Percentiles rank a stretch among this genome's conserved stretches.
phyloP scores from a whole-genome alignment of 108 stramenopile genomes.

The Cyclotella sp. region DNA sequence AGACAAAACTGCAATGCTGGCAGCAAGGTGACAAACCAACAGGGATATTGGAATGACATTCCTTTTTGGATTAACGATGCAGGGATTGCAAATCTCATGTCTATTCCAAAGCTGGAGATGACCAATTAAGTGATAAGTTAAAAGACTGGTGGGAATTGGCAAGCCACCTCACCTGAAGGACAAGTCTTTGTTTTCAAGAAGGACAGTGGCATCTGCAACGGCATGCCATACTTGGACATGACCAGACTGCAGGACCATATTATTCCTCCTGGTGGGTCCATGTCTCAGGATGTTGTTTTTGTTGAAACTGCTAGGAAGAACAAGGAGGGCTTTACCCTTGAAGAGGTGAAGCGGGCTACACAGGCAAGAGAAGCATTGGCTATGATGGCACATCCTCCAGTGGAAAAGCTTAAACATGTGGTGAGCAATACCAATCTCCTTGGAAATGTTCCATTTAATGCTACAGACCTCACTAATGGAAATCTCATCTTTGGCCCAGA shows the following conservation, averaged over 20 bases:
- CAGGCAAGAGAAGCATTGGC: background rate
- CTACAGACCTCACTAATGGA: constrained; percentile 17
- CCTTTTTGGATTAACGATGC: background rate
- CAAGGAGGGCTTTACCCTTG: constrained; percentile 3
- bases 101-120: background rate
- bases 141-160: background rate
- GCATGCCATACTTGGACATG: background rate
- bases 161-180: background rate
- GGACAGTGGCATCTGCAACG: background rate
- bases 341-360: background rate
- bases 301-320: no score
- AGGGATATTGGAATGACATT: background rate
- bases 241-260: no score
- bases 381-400: constrained; percentile 17
- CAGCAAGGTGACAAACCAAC: background rate
- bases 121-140: background rate
- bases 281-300: no score
- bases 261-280: no score
- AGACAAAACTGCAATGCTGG: background rate
- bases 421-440: constrained; percentile 4
- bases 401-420: no score
- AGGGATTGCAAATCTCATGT: background rate
- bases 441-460: constrained; percentile 27
- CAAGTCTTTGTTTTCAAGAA: background rate
- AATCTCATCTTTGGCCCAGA: constrained; percentile 36